Evolutionary conservation across 1,139 yeast genomes (phyloP), one percentile per base, ranked within the genome.

Genomic region (Dujonia santamariae): DNA sequence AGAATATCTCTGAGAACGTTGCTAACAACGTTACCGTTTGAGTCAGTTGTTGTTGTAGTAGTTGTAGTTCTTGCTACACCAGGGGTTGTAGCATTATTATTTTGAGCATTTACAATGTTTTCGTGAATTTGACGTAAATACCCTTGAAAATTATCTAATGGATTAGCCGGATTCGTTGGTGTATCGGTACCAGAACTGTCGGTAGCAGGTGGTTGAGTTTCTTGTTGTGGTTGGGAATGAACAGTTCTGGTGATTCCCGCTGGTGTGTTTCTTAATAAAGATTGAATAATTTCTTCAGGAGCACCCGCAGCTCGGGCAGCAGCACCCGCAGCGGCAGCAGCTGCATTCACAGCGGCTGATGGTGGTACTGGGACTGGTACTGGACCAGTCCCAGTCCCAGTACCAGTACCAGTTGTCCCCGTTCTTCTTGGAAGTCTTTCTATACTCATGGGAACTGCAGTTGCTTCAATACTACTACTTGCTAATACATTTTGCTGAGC

Each of bases 401-500:
- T 18, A 14, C 25, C 24, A 13, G 12, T 15, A 11, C 13, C 15
- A n/a, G 14, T 16, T 19, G 25, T 22, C 5, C 15, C 29, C 5
- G 29, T 12, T 11, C 20, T 19, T 16, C 15, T 12, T 11, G 13
- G 9, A 5, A 16, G 15, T 4, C 35, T 28, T 19, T 35, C 37
- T 4, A 33, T 23, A 17, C 28, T 33, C 21, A 37, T 26, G 7
- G 51, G 48, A 11, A 51, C 40, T 2, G 55, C 42, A 1, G 44
- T 44, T 3, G 61, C 50, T 32, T 61, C 65, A 41, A 59, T 46
- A 5, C 54, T 55, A 11, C 50, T 50, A 16, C 56, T 52, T 2
- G 66, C 61, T 40, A 62, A 36, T 25, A 67, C 54, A 30, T 61
- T 59, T 37, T 65, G 73, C n/a, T 60, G 48, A 4, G 61, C 66